Conservation (phyloP, 352 stramenopile species). For the Phytopythium ostracodes region DNA sequence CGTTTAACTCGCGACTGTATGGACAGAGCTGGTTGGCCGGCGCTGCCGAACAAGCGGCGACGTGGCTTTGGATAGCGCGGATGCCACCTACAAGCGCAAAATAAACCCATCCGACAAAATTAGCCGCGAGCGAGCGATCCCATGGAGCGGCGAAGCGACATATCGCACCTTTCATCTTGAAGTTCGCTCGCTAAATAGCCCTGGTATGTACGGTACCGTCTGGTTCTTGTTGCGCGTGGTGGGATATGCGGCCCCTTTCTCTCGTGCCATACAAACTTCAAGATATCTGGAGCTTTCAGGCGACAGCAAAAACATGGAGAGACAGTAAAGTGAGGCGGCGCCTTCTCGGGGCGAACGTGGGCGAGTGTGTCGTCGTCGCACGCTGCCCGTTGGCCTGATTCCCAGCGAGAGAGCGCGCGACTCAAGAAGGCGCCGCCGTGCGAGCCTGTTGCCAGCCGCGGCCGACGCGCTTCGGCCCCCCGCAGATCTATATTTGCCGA, state of each 20-base stretch:
- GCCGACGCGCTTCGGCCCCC: background rate
- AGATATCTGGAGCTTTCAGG: background rate
- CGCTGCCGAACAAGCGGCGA: too few species aligned
- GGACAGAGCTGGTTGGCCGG: too few species aligned
- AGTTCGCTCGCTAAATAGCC: background rate
- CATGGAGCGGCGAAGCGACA: background rate
- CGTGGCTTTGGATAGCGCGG: too few species aligned
- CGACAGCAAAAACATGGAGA: background rate
- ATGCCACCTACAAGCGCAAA: too few species aligned
- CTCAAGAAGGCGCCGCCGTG: background rate
- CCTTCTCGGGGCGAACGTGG: background rate
- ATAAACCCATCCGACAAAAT: too few species aligned
- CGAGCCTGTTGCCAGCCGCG: too few species aligned
- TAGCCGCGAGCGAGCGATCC: background rate
- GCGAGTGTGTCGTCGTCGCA: background rate
- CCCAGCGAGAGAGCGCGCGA: background rate
- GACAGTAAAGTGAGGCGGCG: background rate
- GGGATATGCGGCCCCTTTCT: background rate
- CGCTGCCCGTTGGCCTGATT: background rate
- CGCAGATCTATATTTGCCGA: conserved; percentile 5
- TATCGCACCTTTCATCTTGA: background rate
- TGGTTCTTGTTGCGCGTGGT: background rate
- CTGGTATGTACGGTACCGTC: background rate
- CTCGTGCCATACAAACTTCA: conserved; percentile 1
- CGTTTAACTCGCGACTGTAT: background rate